Evolutionary conservation across 192 early-diverging fungal genomes (phyloP).

Genomic region (Coemansia sp.): DNA sequence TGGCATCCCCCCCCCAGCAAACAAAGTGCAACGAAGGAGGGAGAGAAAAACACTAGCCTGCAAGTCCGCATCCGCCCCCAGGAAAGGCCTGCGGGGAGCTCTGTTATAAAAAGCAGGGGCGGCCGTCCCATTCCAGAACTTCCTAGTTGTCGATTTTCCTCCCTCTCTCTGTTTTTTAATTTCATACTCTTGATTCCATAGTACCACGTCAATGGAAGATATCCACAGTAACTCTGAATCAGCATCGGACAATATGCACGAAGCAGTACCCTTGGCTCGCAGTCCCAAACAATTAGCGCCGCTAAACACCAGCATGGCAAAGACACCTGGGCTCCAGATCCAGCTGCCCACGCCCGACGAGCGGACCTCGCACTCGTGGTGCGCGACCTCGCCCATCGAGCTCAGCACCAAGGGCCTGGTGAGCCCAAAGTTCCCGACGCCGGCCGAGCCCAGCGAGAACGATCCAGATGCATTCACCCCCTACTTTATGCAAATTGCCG

Average conservation of each 20-base stretch:
- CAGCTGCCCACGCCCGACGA: slow-evolving; percentile 6
- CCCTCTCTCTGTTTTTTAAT: neutral
- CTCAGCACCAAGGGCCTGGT: neutral
- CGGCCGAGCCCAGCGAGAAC: neutral
- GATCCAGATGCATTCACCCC: slow-evolving; percentile 31
- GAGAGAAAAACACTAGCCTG: neutral
- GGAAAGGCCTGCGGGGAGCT: neutral
- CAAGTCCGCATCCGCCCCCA: neutral
- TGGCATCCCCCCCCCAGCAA: neutral
- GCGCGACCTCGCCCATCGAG: neutral
- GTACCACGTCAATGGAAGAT: neutral
- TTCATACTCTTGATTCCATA: neutral
- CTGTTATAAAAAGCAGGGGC: neutral
- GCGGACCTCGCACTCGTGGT: neutral
- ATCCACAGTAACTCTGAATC: neutral
- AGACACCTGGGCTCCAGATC: neutral
- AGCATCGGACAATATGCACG: neutral
- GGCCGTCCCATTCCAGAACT: neutral
- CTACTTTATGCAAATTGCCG: slow-evolving; percentile 34
- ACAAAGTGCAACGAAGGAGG: neutral
- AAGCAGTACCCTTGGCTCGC: neutral
- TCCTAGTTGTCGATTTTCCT: neutral
- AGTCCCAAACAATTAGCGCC: neutral
- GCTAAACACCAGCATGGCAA: neutral
- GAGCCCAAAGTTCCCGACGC: slow-evolving; percentile 33